A percentile compares a stretch with the other conserved stretches of the same genome.
Evolutionary conservation across 345 rosid species (phyloP).

Genomic region (Brassica nigra): DNA sequence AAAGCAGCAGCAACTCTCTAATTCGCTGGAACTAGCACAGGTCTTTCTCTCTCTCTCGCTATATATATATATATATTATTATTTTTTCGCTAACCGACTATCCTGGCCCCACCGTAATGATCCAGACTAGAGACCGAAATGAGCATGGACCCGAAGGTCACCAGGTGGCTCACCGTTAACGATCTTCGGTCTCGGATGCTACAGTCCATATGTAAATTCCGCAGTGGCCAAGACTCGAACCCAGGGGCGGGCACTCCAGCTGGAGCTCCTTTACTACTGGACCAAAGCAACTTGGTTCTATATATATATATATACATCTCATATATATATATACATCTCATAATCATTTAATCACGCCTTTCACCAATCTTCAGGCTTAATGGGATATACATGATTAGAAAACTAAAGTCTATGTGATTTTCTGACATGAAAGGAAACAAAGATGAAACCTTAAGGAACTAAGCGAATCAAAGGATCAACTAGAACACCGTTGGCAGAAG

Average conservation of each 20-base stretch:
- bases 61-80: background rate
- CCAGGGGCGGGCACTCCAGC: too few species aligned
- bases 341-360: background rate
- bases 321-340: conserved; percentile 26
- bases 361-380: conserved; percentile 16
- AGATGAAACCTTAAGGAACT: conserved; percentile 55
- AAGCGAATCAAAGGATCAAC: conserved; percentile 66
- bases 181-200: too few species aligned
- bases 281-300: too few species aligned
- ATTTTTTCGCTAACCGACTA: too few species aligned
- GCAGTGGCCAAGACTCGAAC: too few species aligned
- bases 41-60: conserved; percentile 18
- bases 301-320: too few species aligned
- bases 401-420: conserved; percentile 10
- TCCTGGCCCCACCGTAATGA: too few species aligned
- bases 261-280: too few species aligned
- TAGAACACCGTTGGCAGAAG: conserved; percentile 78
- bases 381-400: conserved; percentile 9
- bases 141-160: too few species aligned
- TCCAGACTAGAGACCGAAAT: too few species aligned
- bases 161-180: too few species aligned
- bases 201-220: too few species aligned
- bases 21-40: conserved; percentile 53
- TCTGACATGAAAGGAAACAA: conserved; percentile 49
- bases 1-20: conserved; percentile 65